phyloP scores from a whole-genome alignment of 2,329 filamentous ascomycete genomes.

The Penicillium brasilianum region DNA sequence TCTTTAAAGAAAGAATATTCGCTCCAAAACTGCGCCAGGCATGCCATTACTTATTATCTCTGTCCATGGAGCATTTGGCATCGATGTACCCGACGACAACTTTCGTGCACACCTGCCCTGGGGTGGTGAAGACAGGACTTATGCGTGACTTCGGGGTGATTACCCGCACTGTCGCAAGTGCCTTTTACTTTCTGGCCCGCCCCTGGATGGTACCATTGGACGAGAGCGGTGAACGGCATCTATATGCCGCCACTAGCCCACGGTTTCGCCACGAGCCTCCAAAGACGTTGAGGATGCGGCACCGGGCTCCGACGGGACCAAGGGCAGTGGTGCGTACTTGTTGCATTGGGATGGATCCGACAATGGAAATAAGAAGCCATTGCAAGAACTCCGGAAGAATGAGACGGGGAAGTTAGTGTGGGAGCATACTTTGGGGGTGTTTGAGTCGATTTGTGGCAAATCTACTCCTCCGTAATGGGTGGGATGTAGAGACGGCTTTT shows the following conservation, averaged over 20 bases:
- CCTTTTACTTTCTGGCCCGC: conserved; percentile 10
- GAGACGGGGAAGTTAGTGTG: conserved; percentile 21
- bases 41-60: conserved; percentile 26
- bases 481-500: neutral
- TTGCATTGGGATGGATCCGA: conserved; percentile 20
- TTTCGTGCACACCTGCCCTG: conserved; percentile 58
- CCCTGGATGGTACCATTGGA: conserved; percentile 21
- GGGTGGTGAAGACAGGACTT: conserved; percentile 43
- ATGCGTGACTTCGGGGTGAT: conserved; percentile 17
- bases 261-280: conserved; percentile 16
- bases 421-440: conserved; percentile 24
- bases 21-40: conserved; percentile 19
- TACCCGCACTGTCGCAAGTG: conserved; percentile 12
- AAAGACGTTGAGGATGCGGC: conserved; percentile 13
- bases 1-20: conserved; percentile 21
- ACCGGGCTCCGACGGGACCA: conserved; percentile 20
- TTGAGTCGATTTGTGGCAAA: conserved; percentile 22
- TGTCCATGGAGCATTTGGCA: conserved; percentile 48
- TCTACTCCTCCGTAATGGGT: neutral
- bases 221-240: conserved; percentile 26
- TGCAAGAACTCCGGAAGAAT: conserved; percentile 20
- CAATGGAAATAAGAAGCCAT: conserved; percentile 16
- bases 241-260: conserved; percentile 26
- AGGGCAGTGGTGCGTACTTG: conserved; percentile 26
- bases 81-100: conserved; percentile 51